Evolutionary conservation across 306 rosid genomes (phyloP).

Genomic region (Cicer chorassanicum): DNA sequence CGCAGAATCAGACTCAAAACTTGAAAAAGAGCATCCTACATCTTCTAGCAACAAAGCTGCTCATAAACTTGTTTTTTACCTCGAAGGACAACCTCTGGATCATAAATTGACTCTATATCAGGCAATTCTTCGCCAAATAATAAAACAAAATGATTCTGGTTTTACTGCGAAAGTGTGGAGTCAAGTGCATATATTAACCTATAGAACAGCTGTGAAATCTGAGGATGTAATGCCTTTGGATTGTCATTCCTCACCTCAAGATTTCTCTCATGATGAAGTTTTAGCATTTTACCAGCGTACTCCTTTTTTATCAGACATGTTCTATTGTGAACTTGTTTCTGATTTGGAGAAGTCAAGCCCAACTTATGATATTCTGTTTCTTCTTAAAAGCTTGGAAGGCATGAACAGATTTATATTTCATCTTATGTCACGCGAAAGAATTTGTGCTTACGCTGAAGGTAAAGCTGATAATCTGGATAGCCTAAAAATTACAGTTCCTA

Average conservation of each 20-base stretch:
- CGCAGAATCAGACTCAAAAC: constrained; percentile 53
- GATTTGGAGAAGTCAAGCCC: constrained; percentile 80
- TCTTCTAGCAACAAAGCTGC: constrained; percentile 58
- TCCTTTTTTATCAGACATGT: constrained; percentile 68
- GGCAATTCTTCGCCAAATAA: constrained; percentile 72
- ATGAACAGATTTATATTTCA: constrained; percentile 72
- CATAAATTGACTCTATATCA: constrained; percentile 74
- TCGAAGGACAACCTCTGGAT: constrained; percentile 75
- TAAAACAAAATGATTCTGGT: constrained; percentile 66
- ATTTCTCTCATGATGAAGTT: constrained; percentile 46
- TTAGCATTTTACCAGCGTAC: constrained; percentile 56
- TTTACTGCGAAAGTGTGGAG: constrained; percentile 67
- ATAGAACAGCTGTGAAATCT: constrained; percentile 56
- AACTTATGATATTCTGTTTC: constrained; percentile 65
- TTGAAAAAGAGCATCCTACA: constrained; percentile 50
- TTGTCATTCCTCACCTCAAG: constrained; percentile 47
- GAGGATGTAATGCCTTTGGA: constrained; percentile 46
- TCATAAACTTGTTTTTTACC: constrained; percentile 69
- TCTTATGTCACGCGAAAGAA: constrained; percentile 79
- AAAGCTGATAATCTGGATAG: constrained; percentile 67
- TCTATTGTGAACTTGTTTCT: constrained; percentile 71
- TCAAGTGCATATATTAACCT: constrained; percentile 74
- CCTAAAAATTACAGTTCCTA: constrained; percentile 58
- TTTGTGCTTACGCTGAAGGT: constrained; percentile 87
- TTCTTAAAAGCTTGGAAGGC: constrained; percentile 83